Evolutionary conservation across 2,329 filamentous ascomycete genomes (phyloP), one percentile per base, ranked within the genome.

Genomic region (Colletotrichum sp.): DNA sequence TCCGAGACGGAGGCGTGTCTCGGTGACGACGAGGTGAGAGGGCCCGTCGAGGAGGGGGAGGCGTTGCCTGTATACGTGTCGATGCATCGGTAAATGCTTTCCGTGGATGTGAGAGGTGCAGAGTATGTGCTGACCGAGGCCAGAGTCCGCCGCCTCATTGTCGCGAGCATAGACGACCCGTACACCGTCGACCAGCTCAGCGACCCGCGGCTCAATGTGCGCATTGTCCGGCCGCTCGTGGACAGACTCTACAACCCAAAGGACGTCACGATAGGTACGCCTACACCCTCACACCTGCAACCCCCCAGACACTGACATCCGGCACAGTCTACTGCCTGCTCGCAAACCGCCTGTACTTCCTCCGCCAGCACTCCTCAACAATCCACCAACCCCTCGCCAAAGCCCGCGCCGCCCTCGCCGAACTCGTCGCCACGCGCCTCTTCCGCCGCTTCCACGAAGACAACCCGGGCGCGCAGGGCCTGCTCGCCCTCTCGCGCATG

Each of bases 381-480:
- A 90, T 94, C 75, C 92, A 94, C 78, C 92, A 94, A 81, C 93
- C 91, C 7, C 92, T 95, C 72, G 93, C 93, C 79, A 86, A 91
- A 13, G 94, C 93, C 3, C 89, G 93, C 52, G 93, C 93, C 3
- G 88, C 90, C 38, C 85, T 95, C 9, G 95, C 93, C 81, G 93
- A 95, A 81, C 83, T 95, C 12, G 87, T 94, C 2, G 93, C 93
- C 4, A 90, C 89, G 78, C 90, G 93, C 69, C 87, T 95, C 14
- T 85, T 95, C 26, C 89, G 93, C 43, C 90, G 91, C 18, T 93
- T 93, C 78, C 90, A 94, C 77, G 93, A 95, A 82, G 91, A 94
- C 76, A 89, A 92, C 74, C 87, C 89, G 3, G 92, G 92, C 14
- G 88, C 90, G 0, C 84, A 89, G 55, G 93, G 93, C 2, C 87